A percentile compares a stretch with the other conserved stretches of the same genome.
These are phyloP conservation scores for Neospora caninum DNA, from an alignment of 169 alveolate species.

Conservation along the genomic window DNA sequence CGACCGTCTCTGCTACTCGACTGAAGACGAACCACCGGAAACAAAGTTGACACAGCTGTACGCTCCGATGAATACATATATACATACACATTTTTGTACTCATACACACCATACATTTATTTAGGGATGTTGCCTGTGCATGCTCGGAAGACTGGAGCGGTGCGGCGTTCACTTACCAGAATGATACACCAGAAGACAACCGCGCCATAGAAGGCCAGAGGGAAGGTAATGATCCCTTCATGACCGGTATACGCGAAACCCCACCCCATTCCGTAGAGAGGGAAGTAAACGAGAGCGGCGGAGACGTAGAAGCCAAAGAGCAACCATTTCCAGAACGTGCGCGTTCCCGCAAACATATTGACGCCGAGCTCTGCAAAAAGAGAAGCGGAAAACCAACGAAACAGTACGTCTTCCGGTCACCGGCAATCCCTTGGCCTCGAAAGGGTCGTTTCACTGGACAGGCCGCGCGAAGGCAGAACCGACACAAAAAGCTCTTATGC, in stretches of 20 bases:
- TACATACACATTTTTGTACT: too few relatives aligned
- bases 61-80: not conserved
- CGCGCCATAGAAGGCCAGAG: constrained; percentile 45
- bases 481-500: too few relatives aligned
- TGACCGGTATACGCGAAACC: not conserved
- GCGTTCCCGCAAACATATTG: constrained; percentile 52
- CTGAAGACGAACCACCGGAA: too few relatives aligned
- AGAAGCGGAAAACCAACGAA: not conserved
- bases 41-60: too few relatives aligned
- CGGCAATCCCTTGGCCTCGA: too few relatives aligned
- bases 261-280: constrained; percentile 61
- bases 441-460: too few relatives aligned
- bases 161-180: constrained; percentile 20
- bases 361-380: constrained; percentile 51
- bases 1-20: too few relatives aligned
- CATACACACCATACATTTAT: too few relatives aligned
- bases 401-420: not conserved
- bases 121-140: not conserved
- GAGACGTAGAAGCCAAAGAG: constrained; percentile 46
- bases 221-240: constrained; percentile 35
- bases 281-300: constrained; percentile 47
- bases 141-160: not conserved
- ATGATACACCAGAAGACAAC: constrained; percentile 53
- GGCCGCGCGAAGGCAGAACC: too few relatives aligned
- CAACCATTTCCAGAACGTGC: constrained; percentile 58